Conservation (phyloP, 208 protist genomes). For the Leptomonas pyrrhocoris region DNA sequence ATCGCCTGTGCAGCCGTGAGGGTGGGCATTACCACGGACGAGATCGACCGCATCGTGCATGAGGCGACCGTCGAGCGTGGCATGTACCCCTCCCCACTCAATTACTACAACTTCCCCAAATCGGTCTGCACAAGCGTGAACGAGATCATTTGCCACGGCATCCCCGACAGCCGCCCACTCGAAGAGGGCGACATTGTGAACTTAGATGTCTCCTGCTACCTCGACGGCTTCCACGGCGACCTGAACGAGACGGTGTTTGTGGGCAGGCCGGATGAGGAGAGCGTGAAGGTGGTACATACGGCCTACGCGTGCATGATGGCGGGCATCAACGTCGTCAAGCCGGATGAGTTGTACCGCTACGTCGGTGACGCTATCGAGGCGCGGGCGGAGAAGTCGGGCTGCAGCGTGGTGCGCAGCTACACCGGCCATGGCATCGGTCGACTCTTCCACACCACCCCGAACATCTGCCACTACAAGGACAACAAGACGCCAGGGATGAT, state of each 20-base stretch:
- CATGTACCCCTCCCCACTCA: constrained; percentile 98
- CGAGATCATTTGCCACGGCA: constrained; percentile 96
- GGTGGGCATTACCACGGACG: constrained; percentile 97
- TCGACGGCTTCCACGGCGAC: constrained; percentile 93
- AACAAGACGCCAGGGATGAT: constrained; percentile 93
- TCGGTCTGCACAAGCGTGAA: constrained; percentile 97
- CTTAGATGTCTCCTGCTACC: constrained; percentile 97
- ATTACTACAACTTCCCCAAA: constrained; percentile 99
- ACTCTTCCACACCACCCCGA: constrained; percentile 94
- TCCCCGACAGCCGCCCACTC: constrained; percentile 95
- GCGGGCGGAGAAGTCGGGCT: constrained; percentile 63
- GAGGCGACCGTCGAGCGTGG: constrained; percentile 88
- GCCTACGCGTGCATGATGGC: constrained; percentile 86
- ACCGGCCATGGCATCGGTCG: constrained; percentile 94
- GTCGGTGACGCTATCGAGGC: constrained; percentile 88
- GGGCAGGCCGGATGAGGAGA: constrained; percentile 77
- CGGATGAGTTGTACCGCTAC: constrained; percentile 83
- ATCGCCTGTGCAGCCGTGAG: constrained; percentile 89
- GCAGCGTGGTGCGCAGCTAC: constrained; percentile 86
- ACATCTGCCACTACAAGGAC: constrained; percentile 92
- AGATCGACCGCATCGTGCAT: constrained; percentile 96
- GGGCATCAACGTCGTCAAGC: constrained; percentile 79
- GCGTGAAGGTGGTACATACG: constrained; percentile 80
- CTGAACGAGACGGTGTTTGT: constrained; percentile 94
- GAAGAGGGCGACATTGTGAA: constrained; percentile 98